Percentiles rank a stretch among this genome's conserved stretches.
Conservation (phyloP, 139 green algal genomes). For the Chlorella sp. region DNA sequence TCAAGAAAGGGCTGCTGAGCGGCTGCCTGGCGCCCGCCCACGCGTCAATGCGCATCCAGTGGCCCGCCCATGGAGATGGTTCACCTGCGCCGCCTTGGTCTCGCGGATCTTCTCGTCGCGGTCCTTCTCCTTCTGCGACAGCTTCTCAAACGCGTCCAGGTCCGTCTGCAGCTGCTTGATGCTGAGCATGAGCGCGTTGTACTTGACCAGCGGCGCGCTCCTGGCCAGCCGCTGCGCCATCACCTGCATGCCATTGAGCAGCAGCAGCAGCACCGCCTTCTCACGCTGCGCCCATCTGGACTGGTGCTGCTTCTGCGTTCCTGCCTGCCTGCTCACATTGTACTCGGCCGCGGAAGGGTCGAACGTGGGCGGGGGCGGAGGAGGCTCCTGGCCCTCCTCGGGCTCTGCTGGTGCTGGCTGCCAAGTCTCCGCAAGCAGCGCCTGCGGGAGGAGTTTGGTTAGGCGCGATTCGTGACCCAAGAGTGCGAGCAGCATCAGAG, state of each 20-base stretch:
- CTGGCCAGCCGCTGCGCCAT: conserved; percentile 25
- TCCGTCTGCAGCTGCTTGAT: conserved; percentile 28
- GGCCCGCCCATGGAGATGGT: too few species aligned
- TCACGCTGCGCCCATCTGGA: too few species aligned
- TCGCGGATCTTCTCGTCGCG: conserved; percentile 15
- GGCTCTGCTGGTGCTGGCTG: conserved; percentile 13
- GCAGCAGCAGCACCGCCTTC: too few species aligned
- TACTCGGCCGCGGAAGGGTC: conserved; percentile 25
- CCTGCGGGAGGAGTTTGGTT: too few species aligned
- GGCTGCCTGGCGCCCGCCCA: too few species aligned
- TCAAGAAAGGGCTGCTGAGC: too few species aligned
- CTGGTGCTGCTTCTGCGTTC: too few species aligned
- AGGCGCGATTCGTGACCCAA: too few species aligned
- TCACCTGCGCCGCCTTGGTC: background rate
- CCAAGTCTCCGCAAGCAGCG: conserved; percentile 27
- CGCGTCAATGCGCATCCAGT: too few species aligned
- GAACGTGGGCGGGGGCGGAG: conserved; percentile 22
- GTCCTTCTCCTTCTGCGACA: conserved; percentile 1
- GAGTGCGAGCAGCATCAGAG: too few species aligned
- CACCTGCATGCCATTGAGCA: conserved; percentile 14
- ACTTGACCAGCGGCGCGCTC: conserved; percentile 21
- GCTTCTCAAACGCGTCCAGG: conserved; percentile 6
- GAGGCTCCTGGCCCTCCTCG: conserved; percentile 13
- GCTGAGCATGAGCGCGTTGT: conserved; percentile 24
- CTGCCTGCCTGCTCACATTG: too few species aligned